A percentile compares a stretch with the other conserved stretches of the same genome.
Evolutionary conservation across 495 filamentous ascomycete species (phyloP).

Genomic region (Melanomma pulvis-pyrius): DNA sequence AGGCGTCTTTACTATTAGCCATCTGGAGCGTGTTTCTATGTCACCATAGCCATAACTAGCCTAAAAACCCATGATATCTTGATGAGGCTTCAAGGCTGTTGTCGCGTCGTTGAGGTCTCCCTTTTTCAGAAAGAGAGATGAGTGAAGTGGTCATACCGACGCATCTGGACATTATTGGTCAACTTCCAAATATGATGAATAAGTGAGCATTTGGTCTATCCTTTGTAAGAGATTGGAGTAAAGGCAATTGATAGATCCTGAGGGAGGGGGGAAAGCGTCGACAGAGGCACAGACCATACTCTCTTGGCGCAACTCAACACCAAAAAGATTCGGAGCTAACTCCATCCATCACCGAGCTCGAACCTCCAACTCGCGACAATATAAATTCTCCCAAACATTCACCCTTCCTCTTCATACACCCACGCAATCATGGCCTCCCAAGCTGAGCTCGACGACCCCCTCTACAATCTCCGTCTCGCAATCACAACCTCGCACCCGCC

Average conservation of each 20-base stretch:
- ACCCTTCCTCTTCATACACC: not conserved
- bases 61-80: too few species aligned
- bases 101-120: too few species aligned
- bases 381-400: not conserved
- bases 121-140: too few species aligned
- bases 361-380: not conserved
- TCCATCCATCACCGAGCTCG: not conserved
- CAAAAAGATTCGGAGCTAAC: slow-evolving; percentile 2
- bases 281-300: not conserved
- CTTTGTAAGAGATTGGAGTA: too few species aligned
- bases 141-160: too few species aligned
- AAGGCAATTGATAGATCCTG: not conserved
- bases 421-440: slow-evolving; percentile 38
- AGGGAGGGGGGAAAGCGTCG: not conserved
- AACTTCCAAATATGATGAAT: too few species aligned
- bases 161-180: not conserved
- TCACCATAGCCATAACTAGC: too few species aligned
- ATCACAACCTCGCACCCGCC: slow-evolving; percentile 69
- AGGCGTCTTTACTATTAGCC: too few species aligned
- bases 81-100: too few species aligned
- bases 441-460: slow-evolving; percentile 59
- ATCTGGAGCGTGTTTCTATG: too few species aligned
- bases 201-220: too few species aligned
- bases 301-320: slow-evolving; percentile 7
- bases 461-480: slow-evolving; percentile 75